These are phyloP conservation scores for Dactylellina leptospora DNA, from an alignment of 2,329 filamentous ascomycete genomes.

Conservation along the genomic window DNA sequence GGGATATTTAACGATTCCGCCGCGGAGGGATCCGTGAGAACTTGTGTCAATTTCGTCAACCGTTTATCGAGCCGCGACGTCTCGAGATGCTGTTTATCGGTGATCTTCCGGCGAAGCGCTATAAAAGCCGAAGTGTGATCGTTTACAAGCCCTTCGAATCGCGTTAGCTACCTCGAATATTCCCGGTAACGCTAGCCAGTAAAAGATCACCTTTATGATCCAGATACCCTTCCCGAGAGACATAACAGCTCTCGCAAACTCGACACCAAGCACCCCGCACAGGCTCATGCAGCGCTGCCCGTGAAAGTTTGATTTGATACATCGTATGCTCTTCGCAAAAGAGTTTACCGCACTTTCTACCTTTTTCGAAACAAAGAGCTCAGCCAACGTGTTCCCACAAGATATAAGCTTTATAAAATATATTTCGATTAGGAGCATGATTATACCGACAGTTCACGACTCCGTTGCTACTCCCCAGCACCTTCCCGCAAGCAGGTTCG, in stretches of 20 bases:
- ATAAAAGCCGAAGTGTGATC: constrained; percentile 78
- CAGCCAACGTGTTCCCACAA: constrained; percentile 27
- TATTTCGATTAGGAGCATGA: too few species aligned
- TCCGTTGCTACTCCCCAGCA: constrained; percentile 79
- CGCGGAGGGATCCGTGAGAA: constrained; percentile 78
- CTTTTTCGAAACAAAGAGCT: constrained; percentile 41
- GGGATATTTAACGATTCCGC: constrained; percentile 58
- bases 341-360: constrained; percentile 83
- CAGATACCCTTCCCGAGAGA: constrained; percentile 93
- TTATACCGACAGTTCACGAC: constrained; percentile 77
- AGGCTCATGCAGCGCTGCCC: constrained; percentile 87
- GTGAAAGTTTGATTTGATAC: constrained; percentile 98
- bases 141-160: constrained; percentile 63
- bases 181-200: neutral
- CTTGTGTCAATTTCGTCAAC: constrained; percentile 81
- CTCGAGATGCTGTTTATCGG: constrained; percentile 87
- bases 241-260: constrained; percentile 99
- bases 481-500: constrained; percentile 84
- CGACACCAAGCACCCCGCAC: constrained; percentile 90
- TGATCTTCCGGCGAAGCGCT: constrained; percentile 74
- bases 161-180: neutral
- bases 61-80: constrained; percentile 90
- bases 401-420: too few species aligned
- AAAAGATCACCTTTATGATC: constrained; percentile 72
- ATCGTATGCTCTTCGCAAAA: constrained; percentile 99